Evolutionary conservation across 2,329 filamentous ascomycete genomes (phyloP).

Genomic region (Diplodia corticola): DNA sequence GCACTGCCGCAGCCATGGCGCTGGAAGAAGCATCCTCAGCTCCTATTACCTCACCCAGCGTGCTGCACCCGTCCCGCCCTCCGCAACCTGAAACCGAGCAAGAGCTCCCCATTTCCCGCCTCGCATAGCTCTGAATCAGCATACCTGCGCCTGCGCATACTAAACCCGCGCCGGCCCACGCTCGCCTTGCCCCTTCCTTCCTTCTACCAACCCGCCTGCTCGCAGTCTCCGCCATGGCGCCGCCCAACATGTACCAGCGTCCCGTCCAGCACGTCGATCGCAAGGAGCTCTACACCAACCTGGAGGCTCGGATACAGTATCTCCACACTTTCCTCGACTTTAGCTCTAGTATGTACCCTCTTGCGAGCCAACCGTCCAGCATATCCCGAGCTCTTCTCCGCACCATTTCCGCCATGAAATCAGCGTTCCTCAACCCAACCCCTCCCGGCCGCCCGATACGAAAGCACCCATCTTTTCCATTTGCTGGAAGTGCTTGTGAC

Average conservation of each 20-base stretch:
- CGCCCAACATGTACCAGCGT: conserved; percentile 25
- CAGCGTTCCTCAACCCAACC: not conserved
- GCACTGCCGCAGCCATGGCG: not conserved
- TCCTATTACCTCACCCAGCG: not conserved
- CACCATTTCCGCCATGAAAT: not conserved
- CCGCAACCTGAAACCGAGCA: conserved; percentile 16
- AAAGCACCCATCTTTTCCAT: not conserved
- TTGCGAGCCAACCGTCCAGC: conserved; percentile 13
- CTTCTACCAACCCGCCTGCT: not conserved
- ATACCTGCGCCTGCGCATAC: conserved; percentile 15
- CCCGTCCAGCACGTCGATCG: conserved; percentile 65
- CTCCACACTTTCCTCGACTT: conserved; percentile 77
- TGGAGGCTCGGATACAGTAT: conserved; percentile 69
- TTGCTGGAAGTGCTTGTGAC: not conserved
- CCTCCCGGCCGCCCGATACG: not conserved
- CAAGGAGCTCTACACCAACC: conserved; percentile 68
- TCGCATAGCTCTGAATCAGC: conserved; percentile 19
- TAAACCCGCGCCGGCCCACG: conserved; percentile 4
- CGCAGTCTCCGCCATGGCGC: conserved; percentile 4
- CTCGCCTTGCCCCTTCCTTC: not conserved
- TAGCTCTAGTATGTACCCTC: conserved; percentile 58
- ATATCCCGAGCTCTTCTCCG: not conserved
- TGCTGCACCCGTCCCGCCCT: conserved; percentile 13
- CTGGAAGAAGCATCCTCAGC: not conserved
- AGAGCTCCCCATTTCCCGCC: not conserved